phyloP scores from a whole-genome alignment of 148 eudicot species.

The Rheum nobile region DNA sequence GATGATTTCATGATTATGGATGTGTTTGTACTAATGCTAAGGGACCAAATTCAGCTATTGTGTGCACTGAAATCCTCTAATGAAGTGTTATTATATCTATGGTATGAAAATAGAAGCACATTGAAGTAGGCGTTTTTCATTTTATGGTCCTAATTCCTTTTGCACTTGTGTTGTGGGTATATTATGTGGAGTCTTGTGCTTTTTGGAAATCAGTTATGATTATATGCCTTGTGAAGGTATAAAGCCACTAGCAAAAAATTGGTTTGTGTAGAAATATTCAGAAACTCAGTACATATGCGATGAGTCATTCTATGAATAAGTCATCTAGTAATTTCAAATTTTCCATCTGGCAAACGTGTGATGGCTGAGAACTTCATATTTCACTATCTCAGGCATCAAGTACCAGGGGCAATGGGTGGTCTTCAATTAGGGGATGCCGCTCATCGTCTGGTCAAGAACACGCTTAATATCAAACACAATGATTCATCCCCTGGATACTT shows the following conservation, averaged over 20 bases:
- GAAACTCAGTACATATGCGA: no score
- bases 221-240: no score
- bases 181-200: neutral
- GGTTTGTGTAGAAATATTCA: no score
- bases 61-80: neutral
- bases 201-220: neutral
- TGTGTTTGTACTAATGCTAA: neutral
- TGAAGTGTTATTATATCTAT: neutral
- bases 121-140: neutral
- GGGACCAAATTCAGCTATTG: neutral
- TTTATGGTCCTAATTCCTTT: neutral
- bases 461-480: conserved; percentile 52
- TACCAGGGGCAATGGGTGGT: conserved; percentile 58
- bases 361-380: neutral
- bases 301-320: neutral
- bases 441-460: conserved; percentile 71
- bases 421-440: conserved; percentile 89
- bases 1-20: neutral
- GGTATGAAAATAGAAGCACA: neutral
- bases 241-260: no score
- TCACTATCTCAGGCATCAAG: conserved; percentile 68
- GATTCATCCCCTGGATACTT: conserved; percentile 26
- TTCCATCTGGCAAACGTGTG: neutral
- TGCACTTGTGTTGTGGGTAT: neutral
- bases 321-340: neutral